Conservation (phyloP, 768 basidiomycete species). For the Trametes cingulata region DNA sequence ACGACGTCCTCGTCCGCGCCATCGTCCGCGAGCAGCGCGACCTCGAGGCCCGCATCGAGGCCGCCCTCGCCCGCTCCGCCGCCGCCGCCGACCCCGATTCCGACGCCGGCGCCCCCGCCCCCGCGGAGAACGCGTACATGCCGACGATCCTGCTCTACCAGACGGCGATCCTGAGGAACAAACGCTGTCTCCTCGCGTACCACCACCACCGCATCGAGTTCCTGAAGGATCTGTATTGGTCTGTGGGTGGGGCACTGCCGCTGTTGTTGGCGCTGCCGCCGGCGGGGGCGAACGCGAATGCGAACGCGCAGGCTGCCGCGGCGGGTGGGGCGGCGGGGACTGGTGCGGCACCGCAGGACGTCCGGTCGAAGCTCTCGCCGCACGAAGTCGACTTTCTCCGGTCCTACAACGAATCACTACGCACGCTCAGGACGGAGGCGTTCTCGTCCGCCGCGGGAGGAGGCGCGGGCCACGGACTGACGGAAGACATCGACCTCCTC, state of each 20-base stretch:
- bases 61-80: slow-evolving; percentile 32
- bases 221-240: slow-evolving; percentile 88
- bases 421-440: slow-evolving; percentile 76
- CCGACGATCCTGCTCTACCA: slow-evolving; percentile 79
- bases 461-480: slow-evolving; percentile 42
- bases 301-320: not conserved
- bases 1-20: slow-evolving; percentile 81
- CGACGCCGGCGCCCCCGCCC: slow-evolving; percentile 31
- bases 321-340: not conserved
- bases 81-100: slow-evolving; percentile 28
- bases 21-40: slow-evolving; percentile 91
- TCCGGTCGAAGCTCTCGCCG: slow-evolving; percentile 73
- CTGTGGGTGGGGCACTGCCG: slow-evolving; percentile 81
- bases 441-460: slow-evolving; percentile 20
- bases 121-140: slow-evolving; percentile 41
- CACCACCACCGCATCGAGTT: slow-evolving; percentile 84
- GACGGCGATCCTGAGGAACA: slow-evolving; percentile 88
- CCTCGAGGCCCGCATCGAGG: slow-evolving; percentile 59
- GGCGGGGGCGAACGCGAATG: slow-evolving; percentile 35
- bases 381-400: slow-evolving; percentile 85
- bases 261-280: slow-evolving; percentile 58
- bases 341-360: slow-evolving; percentile 38
- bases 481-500: slow-evolving; percentile 85
- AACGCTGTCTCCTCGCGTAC: slow-evolving; percentile 94
- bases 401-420: slow-evolving; percentile 75